Conservation (phyloP, 306 rosid genomes). For the Vicia villosa region DNA sequence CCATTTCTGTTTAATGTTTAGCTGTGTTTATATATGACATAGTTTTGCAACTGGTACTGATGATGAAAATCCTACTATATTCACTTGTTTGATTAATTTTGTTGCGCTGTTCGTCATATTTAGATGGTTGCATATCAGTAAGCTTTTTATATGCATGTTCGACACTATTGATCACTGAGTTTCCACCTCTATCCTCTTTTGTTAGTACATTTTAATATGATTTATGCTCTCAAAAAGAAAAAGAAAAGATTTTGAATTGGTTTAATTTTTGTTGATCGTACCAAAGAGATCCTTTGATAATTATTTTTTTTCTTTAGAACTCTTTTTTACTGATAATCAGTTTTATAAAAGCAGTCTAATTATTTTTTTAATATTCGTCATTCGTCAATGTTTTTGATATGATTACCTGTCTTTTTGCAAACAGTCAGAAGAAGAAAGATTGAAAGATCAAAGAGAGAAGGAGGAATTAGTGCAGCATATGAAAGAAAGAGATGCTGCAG, state of each 20-base stretch:
- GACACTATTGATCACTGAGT: too few relatives aligned
- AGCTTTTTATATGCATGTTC: constrained; percentile 24
- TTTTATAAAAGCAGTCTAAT: constrained; percentile 25
- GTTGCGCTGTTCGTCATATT: constrained; percentile 3
- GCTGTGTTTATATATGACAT: constrained; percentile 9
- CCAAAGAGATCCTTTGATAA: neutral
- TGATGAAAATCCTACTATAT: constrained; percentile 12
- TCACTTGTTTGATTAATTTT: constrained; percentile 19
- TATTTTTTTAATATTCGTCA: neutral
- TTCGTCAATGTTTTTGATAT: constrained; percentile 11
- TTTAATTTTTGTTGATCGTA: constrained; percentile 16
- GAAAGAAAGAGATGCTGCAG: constrained; percentile 79
- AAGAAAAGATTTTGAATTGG: neutral
- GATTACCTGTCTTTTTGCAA: constrained; percentile 32
- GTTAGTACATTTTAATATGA: constrained; percentile 15
- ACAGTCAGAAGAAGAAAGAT: constrained; percentile 90
- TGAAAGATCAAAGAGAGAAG: constrained; percentile 90
- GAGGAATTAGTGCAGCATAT: constrained; percentile 80
- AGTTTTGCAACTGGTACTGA: constrained; percentile 31
- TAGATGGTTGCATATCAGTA: neutral
- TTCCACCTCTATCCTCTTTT: too few relatives aligned
- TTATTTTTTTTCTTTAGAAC: neutral
- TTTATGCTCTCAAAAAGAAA: constrained; percentile 4
- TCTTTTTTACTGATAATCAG: constrained; percentile 6
- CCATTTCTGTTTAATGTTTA: neutral